Conservation (phyloP, 2,329 filamentous ascomycete species). For the Sphaceloma murrayae region DNA sequence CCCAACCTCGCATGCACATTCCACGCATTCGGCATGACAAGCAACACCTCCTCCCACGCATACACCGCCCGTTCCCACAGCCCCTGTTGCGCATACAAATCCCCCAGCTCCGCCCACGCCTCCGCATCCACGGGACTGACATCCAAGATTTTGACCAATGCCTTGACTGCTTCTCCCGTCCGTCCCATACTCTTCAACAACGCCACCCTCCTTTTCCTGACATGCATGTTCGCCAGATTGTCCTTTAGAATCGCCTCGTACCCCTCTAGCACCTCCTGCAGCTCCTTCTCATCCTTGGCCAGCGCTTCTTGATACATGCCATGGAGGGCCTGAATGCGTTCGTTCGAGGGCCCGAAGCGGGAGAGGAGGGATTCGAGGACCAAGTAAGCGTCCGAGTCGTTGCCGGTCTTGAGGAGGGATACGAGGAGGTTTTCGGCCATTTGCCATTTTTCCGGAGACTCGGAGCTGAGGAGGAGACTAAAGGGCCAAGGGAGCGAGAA, state of each 20-base stretch:
- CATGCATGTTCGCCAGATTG: slow-evolving; percentile 70
- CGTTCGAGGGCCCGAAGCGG: slow-evolving; percentile 76
- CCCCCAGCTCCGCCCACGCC: slow-evolving; percentile 83
- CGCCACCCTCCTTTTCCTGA: slow-evolving; percentile 75
- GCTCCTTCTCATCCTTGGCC: slow-evolving; percentile 54
- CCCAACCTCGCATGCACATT: slow-evolving; percentile 86
- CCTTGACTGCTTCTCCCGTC: slow-evolving; percentile 60
- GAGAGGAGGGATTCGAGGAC: slow-evolving; percentile 65
- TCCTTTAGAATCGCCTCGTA: slow-evolving; percentile 68
- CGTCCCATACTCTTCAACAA: slow-evolving; percentile 66
- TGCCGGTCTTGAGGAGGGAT: slow-evolving; percentile 72
- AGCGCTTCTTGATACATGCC: slow-evolving; percentile 79
- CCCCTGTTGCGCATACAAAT: slow-evolving; percentile 73
- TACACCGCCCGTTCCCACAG: slow-evolving; percentile 76
- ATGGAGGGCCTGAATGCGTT: slow-evolving; percentile 72
- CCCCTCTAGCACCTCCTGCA: slow-evolving; percentile 61
- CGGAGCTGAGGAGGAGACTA: slow-evolving; percentile 44
- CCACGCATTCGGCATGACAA: slow-evolving; percentile 87
- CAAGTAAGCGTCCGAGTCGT: slow-evolving; percentile 65
- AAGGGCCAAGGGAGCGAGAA: slow-evolving; percentile 40
- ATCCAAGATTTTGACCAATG: slow-evolving; percentile 66
- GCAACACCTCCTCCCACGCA: slow-evolving; percentile 79
- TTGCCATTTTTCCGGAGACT: slow-evolving; percentile 73
- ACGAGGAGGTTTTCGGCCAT: slow-evolving; percentile 80
- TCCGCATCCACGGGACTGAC: slow-evolving; percentile 83